A percentile compares a stretch with the other conserved stretches of the same genome.
These are phyloP conservation scores for Salix koriyanagi DNA, from an alignment of 345 rosid genomes.

Conservation along the genomic window DNA sequence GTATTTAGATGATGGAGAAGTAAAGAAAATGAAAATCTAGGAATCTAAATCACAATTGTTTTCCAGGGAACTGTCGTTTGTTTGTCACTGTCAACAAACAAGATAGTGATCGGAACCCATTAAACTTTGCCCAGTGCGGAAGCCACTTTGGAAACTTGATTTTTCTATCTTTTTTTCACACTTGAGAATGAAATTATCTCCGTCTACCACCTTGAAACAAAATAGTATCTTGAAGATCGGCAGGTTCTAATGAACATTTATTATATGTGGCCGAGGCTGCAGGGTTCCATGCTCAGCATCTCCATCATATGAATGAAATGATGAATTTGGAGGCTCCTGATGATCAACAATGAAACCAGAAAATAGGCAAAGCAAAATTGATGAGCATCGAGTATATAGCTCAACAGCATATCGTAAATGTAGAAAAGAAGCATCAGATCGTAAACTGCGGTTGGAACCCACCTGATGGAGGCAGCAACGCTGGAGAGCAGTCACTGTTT, in stretches of 20 bases:
- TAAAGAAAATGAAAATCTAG: background rate
- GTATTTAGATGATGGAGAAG: background rate
- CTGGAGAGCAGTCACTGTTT: constrained; percentile 44
- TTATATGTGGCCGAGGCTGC: constrained; percentile 31
- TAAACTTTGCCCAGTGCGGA: too few relatives aligned
- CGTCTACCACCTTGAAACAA: too few relatives aligned
- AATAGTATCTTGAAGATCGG: too few relatives aligned
- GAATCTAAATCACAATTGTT: background rate
- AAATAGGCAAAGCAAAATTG: background rate
- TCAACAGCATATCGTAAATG: background rate
- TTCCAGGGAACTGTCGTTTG: background rate
- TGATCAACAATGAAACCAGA: background rate
- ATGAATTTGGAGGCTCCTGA: constrained; percentile 34
- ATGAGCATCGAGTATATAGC: background rate
- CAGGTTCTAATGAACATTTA: background rate
- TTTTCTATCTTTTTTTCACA: too few relatives aligned
- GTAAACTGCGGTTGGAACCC: background rate
- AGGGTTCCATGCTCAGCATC: constrained; percentile 41
- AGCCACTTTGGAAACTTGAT: too few relatives aligned
- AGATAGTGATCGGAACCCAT: background rate
- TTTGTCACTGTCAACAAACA: background rate
- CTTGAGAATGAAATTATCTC: too few relatives aligned
- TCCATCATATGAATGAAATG: constrained; percentile 46
- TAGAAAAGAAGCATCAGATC: background rate
- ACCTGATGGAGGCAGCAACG: constrained; percentile 44